A percentile compares a stretch with the other conserved stretches of the same genome.
These are phyloP conservation scores for Dendrobium chrysotoxum DNA, from an alignment of 106 monocot genomes.

Conservation along the genomic window DNA sequence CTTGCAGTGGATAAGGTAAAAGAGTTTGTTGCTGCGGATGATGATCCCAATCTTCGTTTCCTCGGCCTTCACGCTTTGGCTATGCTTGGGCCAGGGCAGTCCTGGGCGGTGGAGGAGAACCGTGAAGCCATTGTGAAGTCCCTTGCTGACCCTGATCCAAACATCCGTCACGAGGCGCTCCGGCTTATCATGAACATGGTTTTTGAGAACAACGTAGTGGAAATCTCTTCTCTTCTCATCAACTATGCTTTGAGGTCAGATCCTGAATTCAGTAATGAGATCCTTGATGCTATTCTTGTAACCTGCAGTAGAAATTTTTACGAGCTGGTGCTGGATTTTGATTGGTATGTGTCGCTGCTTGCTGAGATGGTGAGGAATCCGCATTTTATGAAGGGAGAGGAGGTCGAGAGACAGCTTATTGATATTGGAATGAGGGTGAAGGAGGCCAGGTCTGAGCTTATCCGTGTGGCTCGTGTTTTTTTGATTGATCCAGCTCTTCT, in stretches of 20 bases:
- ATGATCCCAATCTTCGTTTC: constrained; percentile 77
- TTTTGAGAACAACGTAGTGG: constrained; percentile 46
- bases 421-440: constrained; percentile 81
- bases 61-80: constrained; percentile 57
- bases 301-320: constrained; percentile 63
- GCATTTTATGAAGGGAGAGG: constrained; percentile 64
- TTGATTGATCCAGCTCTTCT: constrained; percentile 84
- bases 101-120: constrained; percentile 62
- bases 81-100: constrained; percentile 44
- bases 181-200: constrained; percentile 58
- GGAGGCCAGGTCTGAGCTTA: constrained; percentile 75
- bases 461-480: constrained; percentile 60
- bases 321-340: constrained; percentile 74
- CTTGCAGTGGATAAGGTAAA: constrained; percentile 58
- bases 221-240: constrained; percentile 50
- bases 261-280: constrained; percentile 73
- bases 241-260: constrained; percentile 55
- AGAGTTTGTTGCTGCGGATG: constrained; percentile 51
- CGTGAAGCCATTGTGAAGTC: constrained; percentile 42
- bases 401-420: constrained; percentile 76
- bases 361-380: constrained; percentile 66
- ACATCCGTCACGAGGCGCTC: constrained; percentile 68
- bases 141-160: constrained; percentile 55
- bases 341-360: constrained; percentile 85
- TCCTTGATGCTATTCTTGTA: constrained; percentile 49